These are phyloP conservation scores for Sanguinoderma infundibulare DNA, from an alignment of 1,284 basidiomycete species.

Conservation along the genomic window DNA sequence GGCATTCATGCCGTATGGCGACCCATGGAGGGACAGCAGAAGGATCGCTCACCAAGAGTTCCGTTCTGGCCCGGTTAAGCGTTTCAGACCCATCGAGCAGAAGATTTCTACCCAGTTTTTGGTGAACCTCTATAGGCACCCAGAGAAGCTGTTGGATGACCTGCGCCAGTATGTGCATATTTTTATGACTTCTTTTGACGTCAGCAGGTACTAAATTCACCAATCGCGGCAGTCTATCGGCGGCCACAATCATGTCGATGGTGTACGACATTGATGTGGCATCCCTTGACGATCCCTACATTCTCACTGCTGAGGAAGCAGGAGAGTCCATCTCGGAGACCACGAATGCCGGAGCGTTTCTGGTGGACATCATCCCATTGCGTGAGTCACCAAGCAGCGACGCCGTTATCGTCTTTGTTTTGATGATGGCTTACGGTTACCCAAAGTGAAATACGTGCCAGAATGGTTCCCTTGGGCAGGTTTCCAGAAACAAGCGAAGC, in stretches of 20 bases:
- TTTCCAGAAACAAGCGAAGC: conserved; percentile 29
- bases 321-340: conserved; percentile 21
- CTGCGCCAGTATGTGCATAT: conserved; percentile 31
- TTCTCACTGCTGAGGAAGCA: conserved; percentile 30
- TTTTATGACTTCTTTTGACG: not conserved
- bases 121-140: conserved; percentile 32
- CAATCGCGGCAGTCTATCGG: conserved; percentile 24
- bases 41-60: conserved; percentile 39
- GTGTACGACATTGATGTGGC: conserved; percentile 34
- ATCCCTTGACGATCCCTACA: conserved; percentile 29
- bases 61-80: conserved; percentile 14
- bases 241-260: conserved; percentile 30
- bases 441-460: conserved; percentile 24
- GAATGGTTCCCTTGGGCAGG: conserved; percentile 34
- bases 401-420: not conserved
- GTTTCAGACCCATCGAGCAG: conserved; percentile 17
- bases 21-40: conserved; percentile 44
- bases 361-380: conserved; percentile 32
- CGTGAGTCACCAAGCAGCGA: conserved; percentile 19
- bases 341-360: conserved; percentile 23
- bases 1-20: conserved; percentile 41
- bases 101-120: conserved; percentile 39
- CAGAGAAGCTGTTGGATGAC: conserved; percentile 28
- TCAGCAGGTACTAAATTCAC: not conserved
- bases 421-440: not conserved